Conservation (phyloP, 2,329 filamentous ascomycete species). For the Neofusicoccum ribis region DNA sequence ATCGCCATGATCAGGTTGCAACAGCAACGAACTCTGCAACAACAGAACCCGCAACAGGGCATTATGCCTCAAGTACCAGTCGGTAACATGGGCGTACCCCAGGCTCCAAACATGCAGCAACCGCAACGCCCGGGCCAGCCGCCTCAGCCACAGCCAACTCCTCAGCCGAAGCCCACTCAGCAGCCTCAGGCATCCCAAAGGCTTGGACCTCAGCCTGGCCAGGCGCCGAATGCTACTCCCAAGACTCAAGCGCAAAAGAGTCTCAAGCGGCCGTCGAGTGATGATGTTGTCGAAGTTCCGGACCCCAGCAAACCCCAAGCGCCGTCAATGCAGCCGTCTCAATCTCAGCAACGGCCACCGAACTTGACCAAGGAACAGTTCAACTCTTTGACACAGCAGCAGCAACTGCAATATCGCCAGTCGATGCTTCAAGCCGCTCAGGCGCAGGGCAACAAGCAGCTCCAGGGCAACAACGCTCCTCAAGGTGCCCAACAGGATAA, state of each 20-base stretch:
- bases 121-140: constrained; percentile 29
- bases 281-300: constrained; percentile 44
- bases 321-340: constrained; percentile 35
- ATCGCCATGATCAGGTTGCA: constrained; percentile 32
- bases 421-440: constrained; percentile 21
- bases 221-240: constrained; percentile 26
- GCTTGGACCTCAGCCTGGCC: constrained; percentile 26
- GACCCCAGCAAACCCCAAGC: constrained; percentile 38
- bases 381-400: constrained; percentile 33
- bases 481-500: constrained; percentile 8
- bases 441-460: constrained; percentile 3
- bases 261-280: constrained; percentile 38
- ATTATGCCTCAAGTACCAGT: constrained; percentile 32
- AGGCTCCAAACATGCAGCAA: constrained; percentile 25
- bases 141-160: constrained; percentile 17
- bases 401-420: constrained; percentile 26
- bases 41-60: constrained; percentile 29
- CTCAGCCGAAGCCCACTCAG: constrained; percentile 25
- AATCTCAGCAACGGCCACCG: constrained; percentile 32
- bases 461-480: background rate
- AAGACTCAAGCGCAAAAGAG: constrained; percentile 31
- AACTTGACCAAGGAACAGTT: constrained; percentile 36
- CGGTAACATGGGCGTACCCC: constrained; percentile 19
- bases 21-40: constrained; percentile 32
- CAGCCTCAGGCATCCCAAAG: constrained; percentile 25